Percentiles rank a stretch among this genome's conserved stretches.
These are phyloP conservation scores for Helianthus tuberosus DNA, from an alignment of 129 eudicot genomes.

Conservation along the genomic window DNA sequence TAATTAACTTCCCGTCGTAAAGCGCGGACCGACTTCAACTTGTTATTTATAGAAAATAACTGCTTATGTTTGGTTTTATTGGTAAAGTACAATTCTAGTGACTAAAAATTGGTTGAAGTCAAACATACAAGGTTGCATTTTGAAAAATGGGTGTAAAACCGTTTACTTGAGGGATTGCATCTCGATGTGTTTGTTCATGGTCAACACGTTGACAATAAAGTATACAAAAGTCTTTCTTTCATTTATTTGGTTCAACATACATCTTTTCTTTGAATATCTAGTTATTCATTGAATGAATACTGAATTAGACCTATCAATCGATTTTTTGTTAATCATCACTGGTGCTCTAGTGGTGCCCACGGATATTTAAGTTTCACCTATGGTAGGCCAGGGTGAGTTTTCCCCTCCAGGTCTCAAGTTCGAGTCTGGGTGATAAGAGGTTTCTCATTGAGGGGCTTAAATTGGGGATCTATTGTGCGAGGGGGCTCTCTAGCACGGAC, in stretches of 20 bases:
- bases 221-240: background rate
- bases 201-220: background rate
- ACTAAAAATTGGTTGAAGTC: background rate
- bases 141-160: background rate
- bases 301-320: too few relatives aligned
- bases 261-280: background rate
- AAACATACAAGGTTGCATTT: background rate
- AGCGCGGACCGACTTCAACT: too few relatives aligned
- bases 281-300: background rate
- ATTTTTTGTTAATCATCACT: too few relatives aligned
- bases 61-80: background rate
- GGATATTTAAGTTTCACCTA: too few relatives aligned
- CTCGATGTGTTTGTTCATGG: background rate
- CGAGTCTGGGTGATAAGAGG: too few relatives aligned
- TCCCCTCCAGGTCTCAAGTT: too few relatives aligned
- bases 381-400: too few relatives aligned
- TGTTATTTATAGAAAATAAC: background rate
- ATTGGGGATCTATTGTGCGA: too few relatives aligned
- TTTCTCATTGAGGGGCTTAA: too few relatives aligned
- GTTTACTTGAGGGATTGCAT: background rate
- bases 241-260: background rate
- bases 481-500: too few relatives aligned
- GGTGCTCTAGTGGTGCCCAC: too few relatives aligned
- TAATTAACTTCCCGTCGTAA: too few relatives aligned
- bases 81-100: background rate